Evolutionary conservation across 192 early-diverging fungal genomes (phyloP), one percentile per base, ranked within the genome.

Genomic region (Umbelopsis vinacea): DNA sequence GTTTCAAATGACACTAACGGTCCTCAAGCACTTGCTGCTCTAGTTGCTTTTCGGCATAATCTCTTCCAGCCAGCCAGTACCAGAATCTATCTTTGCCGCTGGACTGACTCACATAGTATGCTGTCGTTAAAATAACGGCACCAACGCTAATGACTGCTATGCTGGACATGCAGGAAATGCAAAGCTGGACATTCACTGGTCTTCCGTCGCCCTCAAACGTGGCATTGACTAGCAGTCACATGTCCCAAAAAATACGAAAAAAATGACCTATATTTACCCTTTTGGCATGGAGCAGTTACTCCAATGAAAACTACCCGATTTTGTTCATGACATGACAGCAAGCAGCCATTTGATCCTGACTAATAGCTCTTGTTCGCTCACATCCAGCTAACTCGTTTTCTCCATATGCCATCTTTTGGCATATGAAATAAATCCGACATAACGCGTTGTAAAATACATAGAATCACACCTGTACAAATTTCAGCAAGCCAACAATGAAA

Each of bases 11-110:
- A 50, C 15, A 63, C 57, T 37, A 17, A 63, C 57, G 26, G 29
- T 63, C 57, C 17, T 12, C 29, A 10, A 63, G 14, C 10, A 63
- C 57, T 12, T 63, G 15, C 33, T 63, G 57, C 26, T 63, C 57
- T 63, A 63, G 37, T 63, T 63, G 14, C 17, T 37, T 63, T 35
- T 63, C 57, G 26, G 57, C 57, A 37, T 63, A 37, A 63, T 63
- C 14, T 37, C 57, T 29, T 17, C 57, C 57, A 38, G 29, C 57
- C 33, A 63, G 15, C 57, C 57, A 63, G 19, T 37, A 63, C 57
- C 57, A 63, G 37, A 63, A 63, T 35, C 26, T 63, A 15, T 63
- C 57, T 6, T 29, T 63, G 33, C 35, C 57, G 17, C 6, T 26
- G 8, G 12, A 29, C 3, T 37, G 57, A 17, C 33, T 37, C 29